These are phyloP conservation scores for Plantago coronopus DNA, from an alignment of 305 asterid species.

Conservation along the genomic window DNA sequence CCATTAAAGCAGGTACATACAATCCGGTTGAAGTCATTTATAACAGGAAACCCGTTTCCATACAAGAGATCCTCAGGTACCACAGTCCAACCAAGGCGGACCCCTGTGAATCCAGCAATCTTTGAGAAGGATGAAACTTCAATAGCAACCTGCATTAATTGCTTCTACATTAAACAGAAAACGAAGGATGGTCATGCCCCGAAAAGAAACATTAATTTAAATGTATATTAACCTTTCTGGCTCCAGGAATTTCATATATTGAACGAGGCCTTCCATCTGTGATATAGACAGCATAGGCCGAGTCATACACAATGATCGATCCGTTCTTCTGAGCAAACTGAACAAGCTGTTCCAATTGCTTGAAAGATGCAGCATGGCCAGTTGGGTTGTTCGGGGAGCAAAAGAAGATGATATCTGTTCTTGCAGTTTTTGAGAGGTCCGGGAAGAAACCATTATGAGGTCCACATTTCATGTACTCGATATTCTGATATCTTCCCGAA, in stretches of 20 bases:
- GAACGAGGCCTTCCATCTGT: conserved; percentile 72
- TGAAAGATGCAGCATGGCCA: conserved; percentile 72
- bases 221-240: conserved; percentile 49
- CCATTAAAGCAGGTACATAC: conserved; percentile 80
- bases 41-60: conserved; percentile 65
- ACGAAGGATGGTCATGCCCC: not conserved
- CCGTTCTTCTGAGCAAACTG: conserved; percentile 70
- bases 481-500: conserved; percentile 50
- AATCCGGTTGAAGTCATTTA: conserved; percentile 67
- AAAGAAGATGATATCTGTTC: conserved; percentile 78
- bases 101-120: conserved; percentile 86
- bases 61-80: conserved; percentile 73
- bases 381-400: conserved; percentile 90
- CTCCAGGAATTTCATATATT: conserved; percentile 82
- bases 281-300: conserved; percentile 66
- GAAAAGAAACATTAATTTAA: conserved; percentile 1
- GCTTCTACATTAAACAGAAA: not conserved
- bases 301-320: conserved; percentile 67
- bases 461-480: conserved; percentile 67
- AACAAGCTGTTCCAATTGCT: conserved; percentile 56
- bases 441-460: conserved; percentile 68
- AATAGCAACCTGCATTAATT: conserved; percentile 61
- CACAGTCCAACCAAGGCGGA: conserved; percentile 94
- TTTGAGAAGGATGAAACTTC: conserved; percentile 89
- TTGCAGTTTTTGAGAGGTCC: conserved; percentile 40